Base-by-base conservation (phyloP, 331 rosid species). In the Acacia pycnantha region DNA sequence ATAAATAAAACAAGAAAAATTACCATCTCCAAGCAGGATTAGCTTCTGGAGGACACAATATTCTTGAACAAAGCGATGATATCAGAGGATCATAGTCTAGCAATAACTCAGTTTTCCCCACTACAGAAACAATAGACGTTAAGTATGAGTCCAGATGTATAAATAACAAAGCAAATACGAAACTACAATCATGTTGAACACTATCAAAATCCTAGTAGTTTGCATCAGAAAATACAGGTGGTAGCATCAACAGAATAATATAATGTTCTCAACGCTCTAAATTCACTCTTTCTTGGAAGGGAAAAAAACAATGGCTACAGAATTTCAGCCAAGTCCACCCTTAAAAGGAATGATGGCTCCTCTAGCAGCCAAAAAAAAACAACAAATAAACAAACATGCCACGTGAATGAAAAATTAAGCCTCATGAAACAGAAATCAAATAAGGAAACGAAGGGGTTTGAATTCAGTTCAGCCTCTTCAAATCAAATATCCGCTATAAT, bases 21-120 rank as follows among this genome's bases (percentile, higher is more conserved):
- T 88, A 88, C 91, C 98, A 92, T 89, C 93, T 92, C 98, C 98
- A 94, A 50, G 88, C 50, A 29, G 95, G 92, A 86, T 87, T 88
- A 70, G 87, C 94, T 89, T 94, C 97, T 16, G 90, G 89, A 78
- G 97, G 97, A 74, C 87, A 91, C 48, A 70, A 88, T 70, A 94
- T 80, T 84, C 83, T 91, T 56, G 87, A 86, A 85, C 89, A 82
- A 4, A 85, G 83, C 40, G 90, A 88, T 77, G 87, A 82, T 77
- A 92, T 79, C 22, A 84, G 73, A 54, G 84, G 48, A 74, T 33
- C 43, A 50, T 86, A 70, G 54, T 53, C 81, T 68, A 69, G 80
- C 77, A 82, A 73, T 76, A 81, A 79, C 71, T 85, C 97, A 85
- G 85, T 54, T 84, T 59, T 78, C 44, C 79, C 62, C 61, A 65